Evolutionary conservation across 805 yeast genomes (phyloP).

Genomic region (Metschnikowia lunata): DNA sequence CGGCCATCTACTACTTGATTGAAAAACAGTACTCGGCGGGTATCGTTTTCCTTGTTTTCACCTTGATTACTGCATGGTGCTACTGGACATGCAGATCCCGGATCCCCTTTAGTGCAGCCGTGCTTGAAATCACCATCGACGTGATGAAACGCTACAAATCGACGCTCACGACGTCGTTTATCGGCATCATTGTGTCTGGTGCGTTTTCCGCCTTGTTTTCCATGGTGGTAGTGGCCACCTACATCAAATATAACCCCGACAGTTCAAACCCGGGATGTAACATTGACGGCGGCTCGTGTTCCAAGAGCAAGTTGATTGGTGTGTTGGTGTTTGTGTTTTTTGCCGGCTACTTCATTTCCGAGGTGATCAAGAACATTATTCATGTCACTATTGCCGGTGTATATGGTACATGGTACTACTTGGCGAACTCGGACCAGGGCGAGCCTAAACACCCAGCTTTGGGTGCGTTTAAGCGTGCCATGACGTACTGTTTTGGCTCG

Average conservation of each 20-base stretch:
- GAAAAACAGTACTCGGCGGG: constrained; percentile 76
- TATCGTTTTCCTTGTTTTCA: constrained; percentile 63
- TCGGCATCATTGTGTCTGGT: constrained; percentile 58
- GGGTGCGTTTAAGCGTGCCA: constrained; percentile 74
- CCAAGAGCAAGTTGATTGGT: constrained; percentile 58
- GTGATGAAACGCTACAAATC: constrained; percentile 74
- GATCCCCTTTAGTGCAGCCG: constrained; percentile 71
- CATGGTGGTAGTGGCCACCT: constrained; percentile 66
- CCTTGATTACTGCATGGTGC: constrained; percentile 59
- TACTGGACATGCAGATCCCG: constrained; percentile 69
- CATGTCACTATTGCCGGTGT: constrained; percentile 81
- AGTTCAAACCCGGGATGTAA: constrained; percentile 49
- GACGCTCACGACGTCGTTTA: constrained; percentile 52
- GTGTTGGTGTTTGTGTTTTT: constrained; percentile 69
- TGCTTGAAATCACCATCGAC: constrained; percentile 66
- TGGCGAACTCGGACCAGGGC: constrained; percentile 69
- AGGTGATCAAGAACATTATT: constrained; percentile 73
- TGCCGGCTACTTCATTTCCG: constrained; percentile 79
- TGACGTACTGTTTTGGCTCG: constrained; percentile 86
- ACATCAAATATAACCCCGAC: constrained; percentile 69
- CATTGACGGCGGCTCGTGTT: constrained; percentile 52
- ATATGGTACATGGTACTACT: constrained; percentile 89
- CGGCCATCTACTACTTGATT: constrained; percentile 69
- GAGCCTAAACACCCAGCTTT: constrained; percentile 76
- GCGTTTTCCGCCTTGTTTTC: constrained; percentile 65